A percentile compares a stretch with the other conserved stretches of the same genome.
Evolutionary conservation across 441 rosid genomes (phyloP).

Genomic region (Hypseocharis bilobata): DNA sequence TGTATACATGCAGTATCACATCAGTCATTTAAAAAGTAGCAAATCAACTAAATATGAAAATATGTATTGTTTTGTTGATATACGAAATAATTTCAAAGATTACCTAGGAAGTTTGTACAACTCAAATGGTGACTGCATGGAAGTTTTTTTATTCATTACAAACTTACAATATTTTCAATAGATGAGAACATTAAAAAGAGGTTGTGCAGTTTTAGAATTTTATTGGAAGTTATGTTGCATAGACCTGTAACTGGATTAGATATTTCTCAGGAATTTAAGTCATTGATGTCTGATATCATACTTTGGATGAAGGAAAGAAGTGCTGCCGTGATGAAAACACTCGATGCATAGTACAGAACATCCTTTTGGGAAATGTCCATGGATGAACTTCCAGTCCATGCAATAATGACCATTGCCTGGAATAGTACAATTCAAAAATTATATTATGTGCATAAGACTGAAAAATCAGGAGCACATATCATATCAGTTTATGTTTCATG

Average conservation of each 20-base stretch:
- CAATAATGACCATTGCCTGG: conserved; percentile 81
- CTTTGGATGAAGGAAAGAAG: conserved; percentile 79
- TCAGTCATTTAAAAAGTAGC: too few species aligned
- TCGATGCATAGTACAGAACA: conserved; percentile 15
- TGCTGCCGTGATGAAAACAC: conserved; percentile 82
- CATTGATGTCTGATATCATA: conserved; percentile 25
- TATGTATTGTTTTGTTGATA: too few species aligned
- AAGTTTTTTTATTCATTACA: too few species aligned
- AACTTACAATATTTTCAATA: too few species aligned
- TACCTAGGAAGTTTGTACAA: not conserved
- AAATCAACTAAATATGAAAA: too few species aligned
- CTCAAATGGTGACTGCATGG: not conserved
- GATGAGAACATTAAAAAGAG: too few species aligned
- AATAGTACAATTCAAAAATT: conserved; percentile 18
- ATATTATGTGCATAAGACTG: not conserved
- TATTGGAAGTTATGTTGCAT: not conserved
- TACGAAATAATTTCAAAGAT: not conserved
- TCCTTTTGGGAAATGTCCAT: conserved; percentile 49
- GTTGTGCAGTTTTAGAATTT: not conserved
- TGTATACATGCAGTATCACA: too few species aligned
- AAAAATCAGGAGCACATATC: conserved; percentile 11
- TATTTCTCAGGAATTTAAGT: not conserved
- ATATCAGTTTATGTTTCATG: not conserved
- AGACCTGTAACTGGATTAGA: not conserved
- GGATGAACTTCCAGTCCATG: too few species aligned